A percentile compares a stretch with the other conserved stretches of the same genome.
Evolutionary conservation across 2,329 filamentous ascomycete species (phyloP).

Genomic region (Xylariaceae sp.): DNA sequence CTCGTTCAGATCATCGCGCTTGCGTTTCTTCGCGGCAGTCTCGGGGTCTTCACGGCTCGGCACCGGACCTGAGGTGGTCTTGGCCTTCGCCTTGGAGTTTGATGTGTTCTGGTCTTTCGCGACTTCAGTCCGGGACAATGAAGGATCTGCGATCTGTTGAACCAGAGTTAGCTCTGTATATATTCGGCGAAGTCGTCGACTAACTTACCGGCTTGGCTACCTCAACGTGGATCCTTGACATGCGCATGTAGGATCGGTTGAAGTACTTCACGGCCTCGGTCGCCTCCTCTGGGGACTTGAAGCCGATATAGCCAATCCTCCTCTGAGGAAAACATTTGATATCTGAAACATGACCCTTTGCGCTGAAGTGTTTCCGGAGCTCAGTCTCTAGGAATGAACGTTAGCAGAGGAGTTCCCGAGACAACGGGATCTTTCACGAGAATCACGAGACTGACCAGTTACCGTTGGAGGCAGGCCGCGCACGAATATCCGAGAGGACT

Average conservation of each 20-base stretch:
- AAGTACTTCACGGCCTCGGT: slow-evolving; percentile 86
- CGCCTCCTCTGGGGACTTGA: slow-evolving; percentile 76
- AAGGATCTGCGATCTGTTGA: slow-evolving; percentile 39
- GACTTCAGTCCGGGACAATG: slow-evolving; percentile 29
- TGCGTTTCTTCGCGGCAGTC: slow-evolving; percentile 57
- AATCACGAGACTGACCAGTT: slow-evolving; percentile 46
- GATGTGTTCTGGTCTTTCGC: slow-evolving; percentile 7
- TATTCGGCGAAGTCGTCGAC: slow-evolving; percentile 10
- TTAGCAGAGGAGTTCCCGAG: slow-evolving; percentile 4
- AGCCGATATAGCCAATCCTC: slow-evolving; percentile 93
- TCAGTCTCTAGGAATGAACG: slow-evolving; percentile 15
- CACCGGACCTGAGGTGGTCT: slow-evolving; percentile 22
- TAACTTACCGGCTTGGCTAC: slow-evolving; percentile 70
- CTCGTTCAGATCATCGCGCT: slow-evolving; percentile 53
- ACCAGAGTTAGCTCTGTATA: neutral
- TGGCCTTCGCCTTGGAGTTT: slow-evolving; percentile 33
- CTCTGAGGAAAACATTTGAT: slow-evolving; percentile 84
- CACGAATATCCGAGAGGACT: slow-evolving; percentile 69
- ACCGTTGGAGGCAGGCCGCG: slow-evolving; percentile 80
- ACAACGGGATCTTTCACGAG: neutral
- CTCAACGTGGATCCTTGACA: slow-evolving; percentile 91
- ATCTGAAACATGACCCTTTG: slow-evolving; percentile 74
- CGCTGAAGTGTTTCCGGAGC: slow-evolving; percentile 68
- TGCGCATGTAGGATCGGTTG: slow-evolving; percentile 89
- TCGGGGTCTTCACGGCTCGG: slow-evolving; percentile 6